Evolutionary conservation across 1,284 basidiomycete species (phyloP).

Genomic region (Wolfiporia cocos): DNA sequence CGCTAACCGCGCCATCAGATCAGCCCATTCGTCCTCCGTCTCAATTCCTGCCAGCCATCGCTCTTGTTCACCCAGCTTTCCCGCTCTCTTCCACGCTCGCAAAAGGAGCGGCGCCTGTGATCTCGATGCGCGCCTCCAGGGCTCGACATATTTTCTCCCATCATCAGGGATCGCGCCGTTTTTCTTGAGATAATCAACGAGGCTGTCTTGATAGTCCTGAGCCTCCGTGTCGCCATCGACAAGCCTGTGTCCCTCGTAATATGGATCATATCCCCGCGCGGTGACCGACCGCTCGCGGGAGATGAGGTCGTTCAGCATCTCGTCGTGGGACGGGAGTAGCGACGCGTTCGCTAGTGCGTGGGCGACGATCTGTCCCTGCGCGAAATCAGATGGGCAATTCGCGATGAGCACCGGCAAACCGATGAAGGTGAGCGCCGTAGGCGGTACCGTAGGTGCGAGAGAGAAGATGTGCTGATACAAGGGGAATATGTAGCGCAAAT

Average conservation of each 20-base stretch:
- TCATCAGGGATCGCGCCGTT: conserved; percentile 34
- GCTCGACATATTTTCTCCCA: conserved; percentile 40
- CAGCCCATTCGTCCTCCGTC: conserved; percentile 41
- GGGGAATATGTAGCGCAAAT: conserved; percentile 49
- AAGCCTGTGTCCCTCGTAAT: conserved; percentile 42
- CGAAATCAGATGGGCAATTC: conserved; percentile 44
- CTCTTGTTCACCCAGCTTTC: conserved; percentile 28
- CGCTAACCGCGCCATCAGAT: conserved; percentile 38
- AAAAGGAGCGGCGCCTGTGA: conserved; percentile 28
- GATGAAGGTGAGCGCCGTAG: conserved; percentile 50
- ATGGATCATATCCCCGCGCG: conserved; percentile 40
- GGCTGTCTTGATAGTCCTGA: conserved; percentile 43
- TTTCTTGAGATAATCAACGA: conserved; percentile 40
- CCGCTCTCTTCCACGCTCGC: conserved; percentile 40
- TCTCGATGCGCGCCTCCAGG: conserved; percentile 36
- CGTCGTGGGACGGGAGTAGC: conserved; percentile 33
- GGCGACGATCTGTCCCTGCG: conserved; percentile 41
- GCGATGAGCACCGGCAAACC: conserved; percentile 40
- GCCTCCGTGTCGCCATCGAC: conserved; percentile 26
- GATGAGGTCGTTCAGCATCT: conserved; percentile 37
- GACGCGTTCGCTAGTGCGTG: conserved; percentile 37
- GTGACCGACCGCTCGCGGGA: conserved; percentile 33
- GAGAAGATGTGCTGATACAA: conserved; percentile 48
- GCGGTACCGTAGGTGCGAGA: conserved; percentile 37
- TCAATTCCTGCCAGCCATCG: conserved; percentile 32